Percentiles rank a stretch among this genome's conserved stretches.
These are phyloP conservation scores for Epichloe coenophiala DNA, from an alignment of 2,329 filamentous ascomycete species.

Conservation along the genomic window DNA sequence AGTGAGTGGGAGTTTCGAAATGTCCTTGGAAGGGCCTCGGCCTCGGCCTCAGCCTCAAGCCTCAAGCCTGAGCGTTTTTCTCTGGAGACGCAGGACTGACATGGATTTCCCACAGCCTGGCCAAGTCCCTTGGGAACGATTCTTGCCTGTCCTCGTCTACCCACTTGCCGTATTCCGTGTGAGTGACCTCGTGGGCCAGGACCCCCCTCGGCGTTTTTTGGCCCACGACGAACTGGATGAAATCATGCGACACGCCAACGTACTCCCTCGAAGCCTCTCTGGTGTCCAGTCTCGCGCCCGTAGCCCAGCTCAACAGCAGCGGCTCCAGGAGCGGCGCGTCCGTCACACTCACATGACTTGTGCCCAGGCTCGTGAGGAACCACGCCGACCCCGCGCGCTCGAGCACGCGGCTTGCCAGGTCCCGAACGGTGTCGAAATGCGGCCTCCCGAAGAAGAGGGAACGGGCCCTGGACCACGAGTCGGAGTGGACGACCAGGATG, in stretches of 20 bases:
- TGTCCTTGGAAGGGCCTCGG: too few relatives aligned
- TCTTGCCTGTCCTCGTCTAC: conserved; percentile 19
- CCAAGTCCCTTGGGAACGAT: conserved; percentile 20
- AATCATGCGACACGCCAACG: conserved; percentile 43
- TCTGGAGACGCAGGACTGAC: conserved; percentile 17
- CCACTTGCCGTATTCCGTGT: conserved; percentile 27
- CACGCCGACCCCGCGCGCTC: conserved; percentile 30
- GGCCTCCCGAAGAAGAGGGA: conserved; percentile 48
- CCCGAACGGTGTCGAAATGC: conserved; percentile 50
- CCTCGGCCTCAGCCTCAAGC: background rate
- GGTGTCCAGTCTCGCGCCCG: conserved; percentile 44
- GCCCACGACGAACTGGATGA: conserved; percentile 34
- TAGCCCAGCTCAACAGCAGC: conserved; percentile 44
- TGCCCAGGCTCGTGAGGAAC: conserved; percentile 42
- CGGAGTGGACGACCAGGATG: conserved; percentile 47
- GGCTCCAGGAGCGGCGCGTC: conserved; percentile 54
- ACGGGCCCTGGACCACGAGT: conserved; percentile 46
- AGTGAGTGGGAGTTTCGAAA: background rate
- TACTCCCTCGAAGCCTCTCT: conserved; percentile 46
- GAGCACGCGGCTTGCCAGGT: conserved; percentile 35
- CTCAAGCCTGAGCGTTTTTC: background rate
- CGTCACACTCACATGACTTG: conserved; percentile 49
- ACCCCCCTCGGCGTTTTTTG: conserved; percentile 32
- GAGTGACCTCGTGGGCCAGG: conserved; percentile 34
- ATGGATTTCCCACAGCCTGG: conserved; percentile 29